Evolutionary conservation across 2,329 filamentous ascomycete genomes (phyloP).

Genomic region (Tolypocladium nubicola): DNA sequence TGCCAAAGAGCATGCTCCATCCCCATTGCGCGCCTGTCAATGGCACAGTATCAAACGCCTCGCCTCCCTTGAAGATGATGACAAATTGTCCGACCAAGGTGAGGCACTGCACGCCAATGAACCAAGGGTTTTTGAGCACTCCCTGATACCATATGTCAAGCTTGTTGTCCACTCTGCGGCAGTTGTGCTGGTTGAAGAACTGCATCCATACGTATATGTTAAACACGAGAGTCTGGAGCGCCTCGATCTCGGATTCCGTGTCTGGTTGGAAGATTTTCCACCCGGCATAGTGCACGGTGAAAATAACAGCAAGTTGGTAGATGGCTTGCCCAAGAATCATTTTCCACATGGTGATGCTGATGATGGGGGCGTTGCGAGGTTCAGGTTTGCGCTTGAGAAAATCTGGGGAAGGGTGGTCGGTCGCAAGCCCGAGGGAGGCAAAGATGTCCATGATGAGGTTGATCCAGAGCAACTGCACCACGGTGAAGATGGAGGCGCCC

Average conservation of each 20-base stretch:
- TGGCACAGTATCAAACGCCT: constrained; percentile 51
- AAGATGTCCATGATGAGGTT: constrained; percentile 63
- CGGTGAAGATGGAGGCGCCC: constrained; percentile 42
- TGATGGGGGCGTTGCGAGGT: constrained; percentile 61
- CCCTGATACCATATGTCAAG: constrained; percentile 73
- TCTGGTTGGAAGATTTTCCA: constrained; percentile 44
- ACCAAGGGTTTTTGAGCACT: constrained; percentile 65
- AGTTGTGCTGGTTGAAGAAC: constrained; percentile 75
- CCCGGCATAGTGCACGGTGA: constrained; percentile 52
- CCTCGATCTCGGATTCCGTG: constrained; percentile 18
- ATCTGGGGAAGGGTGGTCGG: constrained; percentile 45
- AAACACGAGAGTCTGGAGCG: constrained; percentile 59
- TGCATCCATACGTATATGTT: constrained; percentile 88
- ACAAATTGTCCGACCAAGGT: constrained; percentile 62
- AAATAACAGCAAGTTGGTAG: constrained; percentile 56
- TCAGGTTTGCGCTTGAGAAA: constrained; percentile 58
- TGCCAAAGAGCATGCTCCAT: constrained; percentile 57
- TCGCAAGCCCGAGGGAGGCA: constrained; percentile 53
- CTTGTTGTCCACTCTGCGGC: constrained; percentile 70
- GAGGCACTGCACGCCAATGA: constrained; percentile 55
- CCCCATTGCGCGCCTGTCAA: constrained; percentile 59
- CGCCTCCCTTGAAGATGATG: constrained; percentile 61
- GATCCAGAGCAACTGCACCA: constrained; percentile 58
- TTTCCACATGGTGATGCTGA: constrained; percentile 75
- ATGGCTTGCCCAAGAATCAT: constrained; percentile 78